These are phyloP conservation scores for Pseudogymnoascus verrucosus DNA, from an alignment of 2,329 filamentous ascomycete genomes.

Conservation along the genomic window DNA sequence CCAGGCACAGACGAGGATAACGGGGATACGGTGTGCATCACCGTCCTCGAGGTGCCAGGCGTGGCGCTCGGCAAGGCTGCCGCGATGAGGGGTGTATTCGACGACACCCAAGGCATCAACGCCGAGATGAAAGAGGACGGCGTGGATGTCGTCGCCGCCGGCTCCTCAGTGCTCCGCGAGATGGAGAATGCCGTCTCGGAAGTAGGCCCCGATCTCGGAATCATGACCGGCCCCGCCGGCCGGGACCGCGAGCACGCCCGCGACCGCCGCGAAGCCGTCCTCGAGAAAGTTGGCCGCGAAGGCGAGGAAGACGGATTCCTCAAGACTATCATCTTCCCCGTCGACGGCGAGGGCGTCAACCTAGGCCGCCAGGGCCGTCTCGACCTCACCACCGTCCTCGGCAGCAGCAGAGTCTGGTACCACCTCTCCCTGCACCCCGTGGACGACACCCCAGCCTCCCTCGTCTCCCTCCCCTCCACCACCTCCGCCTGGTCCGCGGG, in stretches of 20 bases:
- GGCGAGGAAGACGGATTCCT: slow-evolving; percentile 77
- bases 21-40: slow-evolving; percentile 81
- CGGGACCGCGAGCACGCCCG: slow-evolving; percentile 69
- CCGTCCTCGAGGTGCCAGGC: slow-evolving; percentile 76
- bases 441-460: slow-evolving; percentile 68
- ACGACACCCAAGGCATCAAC: slow-evolving; percentile 88
- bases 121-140: slow-evolving; percentile 96
- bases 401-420: slow-evolving; percentile 88
- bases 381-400: slow-evolving; percentile 65
- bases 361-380: slow-evolving; percentile 72
- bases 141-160: slow-evolving; percentile 62
- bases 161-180: slow-evolving; percentile 77
- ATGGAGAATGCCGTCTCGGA: slow-evolving; percentile 76
- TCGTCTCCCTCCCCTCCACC: slow-evolving; percentile 63
- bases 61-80: slow-evolving; percentile 76
- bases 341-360: slow-evolving; percentile 68
- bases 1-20: slow-evolving; percentile 63
- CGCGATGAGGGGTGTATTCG: slow-evolving; percentile 85
- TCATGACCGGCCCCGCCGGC: slow-evolving; percentile 57
- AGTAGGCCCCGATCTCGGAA: slow-evolving; percentile 70
- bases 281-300: slow-evolving; percentile 82
- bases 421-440: slow-evolving; percentile 88
- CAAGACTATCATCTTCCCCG: slow-evolving; percentile 71
- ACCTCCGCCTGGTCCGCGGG: slow-evolving; percentile 91
- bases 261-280: slow-evolving; percentile 71